Evolutionary conservation across 192 early-diverging fungal species (phyloP), one percentile per base, ranked within the genome.

Genomic region (Fimicolochytrium jonesii): DNA sequence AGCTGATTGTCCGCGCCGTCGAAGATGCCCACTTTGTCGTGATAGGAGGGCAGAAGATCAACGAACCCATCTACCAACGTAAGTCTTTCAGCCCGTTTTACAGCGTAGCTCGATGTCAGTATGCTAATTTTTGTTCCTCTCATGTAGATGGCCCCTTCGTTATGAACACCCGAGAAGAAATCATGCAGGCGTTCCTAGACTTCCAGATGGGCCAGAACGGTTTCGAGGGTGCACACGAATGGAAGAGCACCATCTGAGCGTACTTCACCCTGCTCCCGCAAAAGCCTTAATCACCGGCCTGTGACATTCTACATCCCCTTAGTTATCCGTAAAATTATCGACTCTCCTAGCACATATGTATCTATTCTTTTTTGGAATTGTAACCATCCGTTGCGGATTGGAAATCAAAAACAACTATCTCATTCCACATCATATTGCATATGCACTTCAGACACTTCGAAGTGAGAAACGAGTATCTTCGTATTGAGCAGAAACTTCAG

Each of bases 201-300:
- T 88, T 81, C 59, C 60, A 86, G 39, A 42, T 64, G 6, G 74
- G 72, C 37, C 71, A 72, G 54, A 89, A 88, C 59, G 89, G 89
- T 0, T 89, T 89, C 71, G 87, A 89, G 72, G 75, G 71, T 11
- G 86, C 85, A 11, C 57, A 67, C 35, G 64, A 72, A 36, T 88
- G 78, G 78, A 60, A 1, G 73, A 36, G 64, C 64, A 43, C 69
- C 29, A 71, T 71, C 44, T 53, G 47, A 13, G 33, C 20, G n/a
- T n/a, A n/a, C n/a, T n/a, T n/a, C n/a, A n/a, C n/a, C n/a, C n/a
- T n/a, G n/a, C n/a, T n/a, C n/a, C n/a, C n/a, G n/a, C n/a, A n/a
- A n/a, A n/a, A n/a, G n/a, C n/a, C n/a, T n/a, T n/a, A n/a, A n/a
- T n/a, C n/a, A n/a, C n/a, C n/a, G n/a, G n/a, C n/a, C n/a, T n/a